A percentile compares a stretch with the other conserved stretches of the same genome.
Conservation (phyloP, 2,329 filamentous ascomycete genomes). For the Hirsutella minnesotensis region DNA sequence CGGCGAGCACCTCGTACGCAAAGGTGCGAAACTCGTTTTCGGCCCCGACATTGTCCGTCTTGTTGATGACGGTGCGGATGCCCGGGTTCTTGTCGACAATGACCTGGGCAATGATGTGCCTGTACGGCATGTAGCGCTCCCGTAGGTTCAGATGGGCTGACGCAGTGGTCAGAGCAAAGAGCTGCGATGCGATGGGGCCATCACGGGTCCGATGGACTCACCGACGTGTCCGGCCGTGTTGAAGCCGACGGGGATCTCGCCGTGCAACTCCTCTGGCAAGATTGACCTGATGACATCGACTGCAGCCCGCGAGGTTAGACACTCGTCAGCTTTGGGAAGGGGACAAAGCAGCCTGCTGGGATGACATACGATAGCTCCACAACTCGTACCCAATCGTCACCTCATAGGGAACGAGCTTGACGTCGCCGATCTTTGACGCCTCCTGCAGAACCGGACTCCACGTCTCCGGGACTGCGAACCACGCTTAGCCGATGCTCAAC, state of each 20-base stretch:
- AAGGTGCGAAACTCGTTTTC: constrained; percentile 87
- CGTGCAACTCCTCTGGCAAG: constrained; percentile 66
- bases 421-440: constrained; percentile 53
- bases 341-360: too few relatives aligned
- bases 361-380: constrained; percentile 63
- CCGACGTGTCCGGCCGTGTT: constrained; percentile 80
- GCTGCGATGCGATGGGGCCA: background rate
- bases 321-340: background rate
- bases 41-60: constrained; percentile 75
- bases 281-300: constrained; percentile 75
- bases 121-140: constrained; percentile 73
- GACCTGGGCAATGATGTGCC: constrained; percentile 72
- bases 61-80: constrained; percentile 89
- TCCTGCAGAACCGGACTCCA: constrained; percentile 63
- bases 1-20: constrained; percentile 78
- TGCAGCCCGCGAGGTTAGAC: constrained; percentile 15
- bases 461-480: constrained; percentile 42
- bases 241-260: constrained; percentile 77
- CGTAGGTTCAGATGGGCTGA: constrained; percentile 82
- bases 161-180: background rate
- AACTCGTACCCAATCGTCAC: constrained; percentile 71
- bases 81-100: constrained; percentile 79
- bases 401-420: constrained; percentile 64
- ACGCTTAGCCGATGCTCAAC: background rate
- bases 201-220: constrained; percentile 30